Evolutionary conservation across 2,329 filamentous ascomycete genomes (phyloP), one percentile per base, ranked within the genome.

Genomic region (Raffaelea albimanens): DNA sequence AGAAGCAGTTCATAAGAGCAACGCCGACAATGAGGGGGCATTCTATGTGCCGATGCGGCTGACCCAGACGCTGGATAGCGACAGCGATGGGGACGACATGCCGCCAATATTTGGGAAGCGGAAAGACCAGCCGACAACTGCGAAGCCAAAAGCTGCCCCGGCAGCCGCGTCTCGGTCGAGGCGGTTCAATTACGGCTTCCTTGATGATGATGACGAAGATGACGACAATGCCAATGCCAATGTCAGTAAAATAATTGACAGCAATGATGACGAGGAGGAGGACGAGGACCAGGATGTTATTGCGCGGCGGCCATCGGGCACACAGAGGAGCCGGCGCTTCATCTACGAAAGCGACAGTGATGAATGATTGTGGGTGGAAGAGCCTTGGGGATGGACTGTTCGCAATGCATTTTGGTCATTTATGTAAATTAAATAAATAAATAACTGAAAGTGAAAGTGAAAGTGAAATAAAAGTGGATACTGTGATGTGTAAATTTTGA

Each of bases 271-370:
- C 22, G 51, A 49, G 10, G 46, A 47, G 14, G 46, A 43, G 16
- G 33, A 40, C 4, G 41, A 48, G 5, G 42, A 44, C 21, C n/a
- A n/a, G n/a, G 20, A 40, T 13, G 39, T 48, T 22, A 20, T 48
- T 18, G 19, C 36, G 16, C 43, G 23, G 21, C 47, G 50, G 19
- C 40, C 48, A 16, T 34, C 39, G 3, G 45, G 25, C 11, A 9
- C 34, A 5, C 48, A 43, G 18, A 49, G 48, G 2, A 21, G 33
- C 18, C 50, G 53, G 2, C 45, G 49, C 25, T 13, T 51, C 11
- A 33, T 52, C 25, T 21, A 41, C 8, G 49, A 46, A 41, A 52
- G 49, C 22, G 53, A 55, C 45, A 55, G 52, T 25, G 50, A 52
- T 21, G 44, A 47, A 14, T 50, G 20, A 20, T n/a, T n/a, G n/a